Base-by-base conservation (phyloP, 495 filamentous ascomycete genomes). In the Penicillium ucsense region DNA sequence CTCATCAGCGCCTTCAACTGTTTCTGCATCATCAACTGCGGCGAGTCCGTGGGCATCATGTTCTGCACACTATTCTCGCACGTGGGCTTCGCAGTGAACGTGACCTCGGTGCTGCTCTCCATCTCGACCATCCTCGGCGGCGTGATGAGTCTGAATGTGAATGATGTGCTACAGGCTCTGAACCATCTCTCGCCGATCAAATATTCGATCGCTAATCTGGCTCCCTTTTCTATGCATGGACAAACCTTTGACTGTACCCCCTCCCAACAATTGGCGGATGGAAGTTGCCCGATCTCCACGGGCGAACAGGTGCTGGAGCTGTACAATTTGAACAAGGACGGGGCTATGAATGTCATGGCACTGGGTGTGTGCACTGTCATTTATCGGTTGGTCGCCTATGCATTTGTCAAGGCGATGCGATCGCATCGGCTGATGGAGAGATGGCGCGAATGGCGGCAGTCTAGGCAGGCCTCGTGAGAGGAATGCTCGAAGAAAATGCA, bases 11-110 rank as follows among this genome's bases (percentile, higher is more conserved):
- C 78, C 1, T 83, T 81, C 61, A 83, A 83, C 60, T 76, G 76
- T 41, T 86, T 89, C 54, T 82, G 78, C 47, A 79, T 89, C 38
- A 84, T 86, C 35, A 80, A 65, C 41, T 85, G 80, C 50, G 85
- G 85, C 3, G 85, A 89, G 65, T 82, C 77, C 38, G 54, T 88
- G n/a, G 85, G 85, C 0, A 88, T 89, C 51, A 79, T 86, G 65
- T 87, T 89, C 66, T 86, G 84, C 57, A 88, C 85, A 1, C 65
- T 88, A 5, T 84, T 88, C 63, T 60, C 66, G 32, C 85, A 89
- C 54, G 83, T 82, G 0, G 85, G 85, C 2, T 88, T 89, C 59
- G 81, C 83, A 6, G 75, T 88, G 39, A 86, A 85, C 49, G 58
- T 86, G 36, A 83, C 78, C 3, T 78, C 73, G 2, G 73, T 83